Evolutionary conservation across 2,329 filamentous ascomycete genomes (phyloP).

Genomic region (Emericellopsis atlantica): DNA sequence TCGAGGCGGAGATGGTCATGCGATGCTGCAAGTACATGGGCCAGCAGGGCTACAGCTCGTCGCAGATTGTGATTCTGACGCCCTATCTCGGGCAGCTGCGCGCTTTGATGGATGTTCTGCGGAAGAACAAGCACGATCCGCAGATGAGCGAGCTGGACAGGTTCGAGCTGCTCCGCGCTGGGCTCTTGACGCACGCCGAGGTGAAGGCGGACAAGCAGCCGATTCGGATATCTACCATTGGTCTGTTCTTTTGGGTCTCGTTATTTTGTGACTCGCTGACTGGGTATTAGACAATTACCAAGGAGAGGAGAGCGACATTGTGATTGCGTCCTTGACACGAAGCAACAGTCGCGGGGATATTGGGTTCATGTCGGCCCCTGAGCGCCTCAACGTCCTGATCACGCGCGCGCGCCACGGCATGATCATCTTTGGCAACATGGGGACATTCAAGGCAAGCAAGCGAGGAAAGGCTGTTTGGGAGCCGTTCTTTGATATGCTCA

Average conservation of each 20-base stretch:
- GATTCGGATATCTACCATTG: slow-evolving; percentile 56
- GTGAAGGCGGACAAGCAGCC: slow-evolving; percentile 35
- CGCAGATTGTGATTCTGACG: slow-evolving; percentile 55
- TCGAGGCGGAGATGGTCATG: slow-evolving; percentile 55
- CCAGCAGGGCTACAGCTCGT: slow-evolving; percentile 57
- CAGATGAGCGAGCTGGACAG: slow-evolving; percentile 58
- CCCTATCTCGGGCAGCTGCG: slow-evolving; percentile 61
- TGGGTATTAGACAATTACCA: slow-evolving; percentile 57
- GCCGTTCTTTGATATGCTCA: slow-evolving; percentile 43
- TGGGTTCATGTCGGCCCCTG: slow-evolving; percentile 54
- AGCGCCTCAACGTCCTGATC: slow-evolving; percentile 58
- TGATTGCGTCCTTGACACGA: slow-evolving; percentile 54
- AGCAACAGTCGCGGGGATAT: slow-evolving; percentile 53
- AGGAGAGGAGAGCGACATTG: slow-evolving; percentile 64
- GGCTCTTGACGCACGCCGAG: slow-evolving; percentile 40
- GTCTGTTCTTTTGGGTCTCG: slow-evolving; percentile 33
- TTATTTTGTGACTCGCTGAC: background rate
- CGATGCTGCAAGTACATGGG: slow-evolving; percentile 53
- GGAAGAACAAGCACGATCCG: slow-evolving; percentile 42
- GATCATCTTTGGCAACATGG: slow-evolving; percentile 51
- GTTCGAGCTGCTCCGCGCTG: slow-evolving; percentile 43
- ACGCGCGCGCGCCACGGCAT: slow-evolving; percentile 53
- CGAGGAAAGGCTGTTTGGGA: slow-evolving; percentile 32
- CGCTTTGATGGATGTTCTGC: slow-evolving; percentile 39
- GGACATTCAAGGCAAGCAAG: slow-evolving; percentile 49